Evolutionary conservation across 305 asterid species (phyloP).

Genomic region (Solanum hybrid): DNA sequence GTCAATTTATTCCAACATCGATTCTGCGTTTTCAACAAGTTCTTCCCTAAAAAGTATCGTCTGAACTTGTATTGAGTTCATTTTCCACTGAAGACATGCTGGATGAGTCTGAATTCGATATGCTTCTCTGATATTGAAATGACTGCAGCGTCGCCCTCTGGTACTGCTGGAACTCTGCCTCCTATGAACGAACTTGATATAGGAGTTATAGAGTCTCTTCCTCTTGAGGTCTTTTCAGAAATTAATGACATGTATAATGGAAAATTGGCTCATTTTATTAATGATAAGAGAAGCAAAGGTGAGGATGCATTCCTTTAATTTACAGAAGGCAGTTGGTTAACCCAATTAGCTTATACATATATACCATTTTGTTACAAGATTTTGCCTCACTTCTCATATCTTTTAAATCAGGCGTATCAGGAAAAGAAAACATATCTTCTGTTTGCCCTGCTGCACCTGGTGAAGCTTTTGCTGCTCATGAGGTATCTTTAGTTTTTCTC

Average conservation of each 20-base stretch:
- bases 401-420: conserved; percentile 25
- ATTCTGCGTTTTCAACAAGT: neutral
- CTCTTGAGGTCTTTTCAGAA: conserved; percentile 80
- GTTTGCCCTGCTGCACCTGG: conserved; percentile 22
- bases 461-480: conserved; percentile 18
- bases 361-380: neutral
- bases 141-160: conserved; percentile 32
- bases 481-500: conserved; percentile 29
- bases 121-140: conserved; percentile 15
- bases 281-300: conserved; percentile 36
- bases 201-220: conserved; percentile 75
- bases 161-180: conserved; percentile 55
- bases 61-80: neutral
- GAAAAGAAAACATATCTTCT: conserved; percentile 22
- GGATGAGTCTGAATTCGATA: neutral
- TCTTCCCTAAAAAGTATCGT: neutral
- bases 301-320: conserved; percentile 1
- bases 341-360: neutral
- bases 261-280: conserved; percentile 46
- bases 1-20: conserved; percentile 4
- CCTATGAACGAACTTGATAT: conserved; percentile 75
- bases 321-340: neutral
- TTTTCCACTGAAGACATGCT: neutral
- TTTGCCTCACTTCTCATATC: conserved; percentile 7
- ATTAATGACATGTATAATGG: conserved; percentile 82